Base-by-base conservation (phyloP, 2,329 filamentous ascomycete species). In the Claviceps sp. region DNA sequence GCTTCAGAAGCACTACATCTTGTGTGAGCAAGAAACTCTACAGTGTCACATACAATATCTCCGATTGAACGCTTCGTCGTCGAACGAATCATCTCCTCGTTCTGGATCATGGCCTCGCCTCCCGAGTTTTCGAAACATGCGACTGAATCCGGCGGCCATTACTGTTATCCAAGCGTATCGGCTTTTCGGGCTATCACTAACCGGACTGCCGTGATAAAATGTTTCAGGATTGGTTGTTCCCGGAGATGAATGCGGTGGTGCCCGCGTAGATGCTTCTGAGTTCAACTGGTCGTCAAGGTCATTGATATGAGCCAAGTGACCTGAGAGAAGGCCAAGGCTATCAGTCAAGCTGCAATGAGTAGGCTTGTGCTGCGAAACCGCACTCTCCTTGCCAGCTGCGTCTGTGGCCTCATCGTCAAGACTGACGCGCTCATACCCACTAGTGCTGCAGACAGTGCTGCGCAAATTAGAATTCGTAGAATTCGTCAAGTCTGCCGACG, bases 31-130 rank as follows among this genome's bases (percentile, higher is more conserved):
- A 40, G 9, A 56, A 14, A 50, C 23, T 17, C 17, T 23, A 22
- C 22, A 3, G 38, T 37, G n/a, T n/a, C 36, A 48, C 61, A 47
- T 57, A 65, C 64, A 57, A 45, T 63, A 68, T 49, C 65, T 64
- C 16, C 55, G 60, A 45, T 60, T 56, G 43, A 68, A 66, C 4
- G 54, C 54, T 11, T 66, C 61, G 46, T 67, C 63, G 20, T 55
- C 50, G 14, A 50, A 38, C 2, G 17, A 7, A 4, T 51, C 39
- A 16, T 37, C 17, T 4, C 38, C 49, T 0, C 11, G 36, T 36
- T 49, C 47, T 0, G 36, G 14, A 22, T 52, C 45, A 3, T 29
- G 49, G 34, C n/a, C 34, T 39, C 7, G 46, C 16, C 11, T 8
- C 16, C 37, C 36, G 16, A 47, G 22, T 29, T n/a, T 55, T 9